Percentiles rank a stretch among this genome's conserved stretches.
phyloP scores from a whole-genome alignment of 2,329 filamentous ascomycete species.

The Corynespora cassiicola region DNA sequence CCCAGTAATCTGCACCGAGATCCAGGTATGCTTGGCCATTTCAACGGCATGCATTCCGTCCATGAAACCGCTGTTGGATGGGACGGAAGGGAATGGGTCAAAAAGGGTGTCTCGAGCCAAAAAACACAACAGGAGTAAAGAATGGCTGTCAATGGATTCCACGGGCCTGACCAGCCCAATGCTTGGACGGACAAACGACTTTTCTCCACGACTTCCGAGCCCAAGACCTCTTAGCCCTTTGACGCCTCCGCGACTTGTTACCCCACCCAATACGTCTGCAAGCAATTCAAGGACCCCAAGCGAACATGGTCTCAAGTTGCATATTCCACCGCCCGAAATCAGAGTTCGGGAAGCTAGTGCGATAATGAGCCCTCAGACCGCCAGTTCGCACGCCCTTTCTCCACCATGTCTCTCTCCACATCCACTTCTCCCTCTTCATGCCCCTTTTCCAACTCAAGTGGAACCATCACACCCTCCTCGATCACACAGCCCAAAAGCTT shows the following conservation, averaged over 20 bases:
- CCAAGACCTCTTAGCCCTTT: slow-evolving; percentile 25
- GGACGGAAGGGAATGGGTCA: slow-evolving; percentile 3
- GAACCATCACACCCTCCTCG: slow-evolving; percentile 21
- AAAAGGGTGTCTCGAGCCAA: slow-evolving; percentile 16
- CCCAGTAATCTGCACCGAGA: slow-evolving; percentile 31
- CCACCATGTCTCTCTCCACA: slow-evolving; percentile 30
- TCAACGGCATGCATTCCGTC: slow-evolving; percentile 42
- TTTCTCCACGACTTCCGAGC: slow-evolving; percentile 27
- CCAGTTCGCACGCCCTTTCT: slow-evolving; percentile 33
- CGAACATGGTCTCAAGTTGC: slow-evolving; percentile 26
- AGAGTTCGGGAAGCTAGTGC: slow-evolving; percentile 7
- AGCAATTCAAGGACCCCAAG: slow-evolving; percentile 20
- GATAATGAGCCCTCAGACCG: slow-evolving; percentile 31
- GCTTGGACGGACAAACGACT: slow-evolving; percentile 24
- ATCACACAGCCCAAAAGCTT: slow-evolving; percentile 14
- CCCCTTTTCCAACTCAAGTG: slow-evolving; percentile 12
- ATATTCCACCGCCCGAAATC: slow-evolving; percentile 23
- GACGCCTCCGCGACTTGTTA: slow-evolving; percentile 16
- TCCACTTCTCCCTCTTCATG: slow-evolving; percentile 24
- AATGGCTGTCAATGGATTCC: slow-evolving; percentile 17
- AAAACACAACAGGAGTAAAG: slow-evolving; percentile 18
- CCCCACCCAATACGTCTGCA: slow-evolving; percentile 15
- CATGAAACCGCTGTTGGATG: slow-evolving; percentile 37
- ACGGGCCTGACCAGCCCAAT: slow-evolving; percentile 9
- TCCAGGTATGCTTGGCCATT: slow-evolving; percentile 36